Evolutionary conservation across 2,329 filamentous ascomycete genomes (phyloP).

Genomic region (Fusarium anthophilum): DNA sequence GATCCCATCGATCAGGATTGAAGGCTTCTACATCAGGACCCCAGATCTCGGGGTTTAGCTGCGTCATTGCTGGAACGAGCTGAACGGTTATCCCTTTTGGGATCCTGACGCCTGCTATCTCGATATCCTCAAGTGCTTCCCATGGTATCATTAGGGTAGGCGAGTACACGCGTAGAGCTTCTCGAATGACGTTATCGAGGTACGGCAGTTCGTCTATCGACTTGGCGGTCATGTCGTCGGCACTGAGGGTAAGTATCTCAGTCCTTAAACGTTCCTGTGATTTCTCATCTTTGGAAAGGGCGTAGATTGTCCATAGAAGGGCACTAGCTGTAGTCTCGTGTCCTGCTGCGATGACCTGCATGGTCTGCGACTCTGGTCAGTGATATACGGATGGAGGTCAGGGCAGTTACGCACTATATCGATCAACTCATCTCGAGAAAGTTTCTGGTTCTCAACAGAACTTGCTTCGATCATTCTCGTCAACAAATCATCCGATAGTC

Average conservation of each 20-base stretch:
- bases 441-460: not conserved
- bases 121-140: slow-evolving; percentile 5
- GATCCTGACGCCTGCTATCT: not conserved
- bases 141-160: slow-evolving; percentile 12
- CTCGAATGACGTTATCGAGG: slow-evolving; percentile 18
- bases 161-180: slow-evolving; percentile 19
- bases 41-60: slow-evolving; percentile 22
- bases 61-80: slow-evolving; percentile 9
- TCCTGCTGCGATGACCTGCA: slow-evolving; percentile 27
- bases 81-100: slow-evolving; percentile 20
- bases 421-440: slow-evolving; percentile 22
- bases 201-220: not conserved
- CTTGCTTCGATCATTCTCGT: slow-evolving; percentile 26
- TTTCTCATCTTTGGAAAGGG: not conserved
- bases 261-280: not conserved
- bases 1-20: slow-evolving; percentile 13
- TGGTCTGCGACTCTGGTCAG: not conserved
- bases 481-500: slow-evolving; percentile 15
- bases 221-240: not conserved
- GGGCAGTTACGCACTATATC: not conserved
- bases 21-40: not conserved
- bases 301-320: slow-evolving; percentile 1
- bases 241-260: not conserved
- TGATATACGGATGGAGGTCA: rapidly evolving
- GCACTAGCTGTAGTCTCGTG: slow-evolving; percentile 27